A percentile compares a stretch with the other conserved stretches of the same genome.
Evolutionary conservation across 2,329 filamentous ascomycete genomes (phyloP).

Genomic region (Xylaria sp.): DNA sequence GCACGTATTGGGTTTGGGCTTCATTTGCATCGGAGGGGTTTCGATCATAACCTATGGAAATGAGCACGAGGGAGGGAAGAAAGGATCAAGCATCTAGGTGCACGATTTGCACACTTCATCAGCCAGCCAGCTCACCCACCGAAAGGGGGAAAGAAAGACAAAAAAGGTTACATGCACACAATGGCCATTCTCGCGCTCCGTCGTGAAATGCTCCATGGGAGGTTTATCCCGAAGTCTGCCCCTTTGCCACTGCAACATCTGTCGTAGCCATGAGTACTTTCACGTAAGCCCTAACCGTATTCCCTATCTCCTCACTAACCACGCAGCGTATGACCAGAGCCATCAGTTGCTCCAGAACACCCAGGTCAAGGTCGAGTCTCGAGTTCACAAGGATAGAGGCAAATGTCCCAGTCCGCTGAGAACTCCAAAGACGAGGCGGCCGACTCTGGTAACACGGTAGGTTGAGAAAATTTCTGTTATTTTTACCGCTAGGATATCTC

Average conservation of each 20-base stretch:
- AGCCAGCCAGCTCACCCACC: constrained; percentile 30
- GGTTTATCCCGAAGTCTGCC: constrained; percentile 70
- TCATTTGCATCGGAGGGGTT: constrained; percentile 23
- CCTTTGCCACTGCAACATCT: constrained; percentile 21
- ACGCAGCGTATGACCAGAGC: neutral
- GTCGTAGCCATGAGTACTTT: neutral
- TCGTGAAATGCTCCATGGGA: constrained; percentile 79
- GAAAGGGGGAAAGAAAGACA: too few relatives aligned
- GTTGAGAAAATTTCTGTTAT: constrained; percentile 3
- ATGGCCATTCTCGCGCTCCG: constrained; percentile 73
- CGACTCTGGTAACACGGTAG: constrained; percentile 14
- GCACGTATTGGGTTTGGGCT: constrained; percentile 24
- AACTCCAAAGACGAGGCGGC: constrained; percentile 4
- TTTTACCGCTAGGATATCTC: constrained; percentile 82
- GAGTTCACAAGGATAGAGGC: neutral
- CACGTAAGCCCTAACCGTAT: constrained; percentile 18
- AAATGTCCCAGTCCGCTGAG: neutral
- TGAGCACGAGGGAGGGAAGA: constrained; percentile 6
- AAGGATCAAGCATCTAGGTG: constrained; percentile 42
- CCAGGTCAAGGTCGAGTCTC: constrained; percentile 1
- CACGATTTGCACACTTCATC: constrained; percentile 26
- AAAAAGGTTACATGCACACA: constrained; percentile 57
- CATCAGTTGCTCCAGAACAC: neutral
- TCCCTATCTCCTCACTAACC: constrained; percentile 11
- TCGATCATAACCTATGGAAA: constrained; percentile 21